A percentile compares a stretch with the other conserved stretches of the same genome.
These are phyloP conservation scores for Globisporangium cylindrosporum DNA, from an alignment of 352 stramenopile genomes.

Conservation along the genomic window DNA sequence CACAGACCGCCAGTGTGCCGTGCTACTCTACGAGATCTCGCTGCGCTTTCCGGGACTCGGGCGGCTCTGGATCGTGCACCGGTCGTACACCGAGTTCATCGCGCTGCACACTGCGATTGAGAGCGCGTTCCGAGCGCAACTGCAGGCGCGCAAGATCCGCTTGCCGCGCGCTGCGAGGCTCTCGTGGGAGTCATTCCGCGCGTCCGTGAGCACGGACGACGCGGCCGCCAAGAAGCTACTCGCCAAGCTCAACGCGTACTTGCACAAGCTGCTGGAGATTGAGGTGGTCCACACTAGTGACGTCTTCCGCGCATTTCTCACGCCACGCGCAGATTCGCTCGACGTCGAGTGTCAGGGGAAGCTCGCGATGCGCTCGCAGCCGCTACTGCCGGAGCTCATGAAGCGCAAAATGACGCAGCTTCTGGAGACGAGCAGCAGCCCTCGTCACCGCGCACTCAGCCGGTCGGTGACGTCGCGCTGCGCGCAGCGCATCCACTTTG, in stretches of 20 bases:
- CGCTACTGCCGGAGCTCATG: slow-evolving; percentile 3
- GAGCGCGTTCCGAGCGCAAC: slow-evolving; percentile 17
- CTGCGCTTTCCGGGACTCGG: slow-evolving; percentile 41
- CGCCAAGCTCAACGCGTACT: slow-evolving; percentile 55
- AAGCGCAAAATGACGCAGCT: background rate
- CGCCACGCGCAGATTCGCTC: slow-evolving; percentile 28
- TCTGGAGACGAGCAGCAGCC: background rate
- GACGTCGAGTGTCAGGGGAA: slow-evolving; percentile 24
- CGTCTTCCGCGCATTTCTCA: slow-evolving; percentile 48
- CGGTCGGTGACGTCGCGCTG: slow-evolving; percentile 31
- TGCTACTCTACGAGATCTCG: slow-evolving; percentile 54
- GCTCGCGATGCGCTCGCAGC: slow-evolving; percentile 1
- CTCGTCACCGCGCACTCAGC: background rate
- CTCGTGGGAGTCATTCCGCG: slow-evolving; percentile 31
- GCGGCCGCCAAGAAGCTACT: slow-evolving; percentile 32
- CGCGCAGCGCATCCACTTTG: slow-evolving; percentile 35
- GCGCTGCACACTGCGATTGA: slow-evolving; percentile 38
- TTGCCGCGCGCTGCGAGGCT: slow-evolving; percentile 40
- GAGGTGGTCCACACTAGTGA: slow-evolving; percentile 38
- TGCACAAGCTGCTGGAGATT: slow-evolving; percentile 62
- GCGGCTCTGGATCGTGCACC: slow-evolving; percentile 48
- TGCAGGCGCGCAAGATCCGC: slow-evolving; percentile 39
- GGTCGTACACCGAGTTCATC: slow-evolving; percentile 49
- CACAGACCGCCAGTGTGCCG: slow-evolving; percentile 14
- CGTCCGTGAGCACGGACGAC: slow-evolving; percentile 18